These are phyloP conservation scores for Schrenkiella parvula DNA, from an alignment of 345 rosid species.

Conservation along the genomic window DNA sequence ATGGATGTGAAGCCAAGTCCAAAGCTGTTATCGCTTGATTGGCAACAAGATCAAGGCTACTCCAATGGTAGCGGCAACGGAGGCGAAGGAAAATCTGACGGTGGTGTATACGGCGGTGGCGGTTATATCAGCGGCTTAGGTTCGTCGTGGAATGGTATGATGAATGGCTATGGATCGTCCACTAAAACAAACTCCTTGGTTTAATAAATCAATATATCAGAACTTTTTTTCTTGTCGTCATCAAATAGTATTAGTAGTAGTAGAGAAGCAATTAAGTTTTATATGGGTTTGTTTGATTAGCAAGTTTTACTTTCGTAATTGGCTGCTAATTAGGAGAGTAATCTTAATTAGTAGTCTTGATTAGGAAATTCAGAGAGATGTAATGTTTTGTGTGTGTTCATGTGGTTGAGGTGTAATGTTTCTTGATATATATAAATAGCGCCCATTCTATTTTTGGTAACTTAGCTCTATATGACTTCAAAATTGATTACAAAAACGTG, in stretches of 20 bases:
- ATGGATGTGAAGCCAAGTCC: slow-evolving; percentile 71
- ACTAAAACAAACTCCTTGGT: slow-evolving; percentile 32
- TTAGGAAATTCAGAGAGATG: slow-evolving; percentile 8
- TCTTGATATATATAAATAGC: slow-evolving; percentile 19
- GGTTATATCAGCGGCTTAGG: slow-evolving; percentile 33
- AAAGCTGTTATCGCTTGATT: slow-evolving; percentile 66
- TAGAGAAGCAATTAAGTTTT: slow-evolving; percentile 5
- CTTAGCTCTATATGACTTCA: neutral
- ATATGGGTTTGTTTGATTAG: slow-evolving; percentile 18
- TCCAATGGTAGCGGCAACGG: slow-evolving; percentile 34
- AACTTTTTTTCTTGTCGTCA: slow-evolving; percentile 5
- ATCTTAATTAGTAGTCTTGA: neutral
- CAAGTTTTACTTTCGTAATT: slow-evolving; percentile 2
- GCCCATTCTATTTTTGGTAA: neutral
- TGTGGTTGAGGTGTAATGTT: slow-evolving; percentile 28
- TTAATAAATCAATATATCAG: slow-evolving; percentile 1
- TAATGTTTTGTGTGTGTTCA: slow-evolving; percentile 24
- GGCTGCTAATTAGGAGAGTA: slow-evolving; percentile 4
- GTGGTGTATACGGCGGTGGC: slow-evolving; percentile 25
- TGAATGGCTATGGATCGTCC: slow-evolving; percentile 32
- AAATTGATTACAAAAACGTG: neutral
- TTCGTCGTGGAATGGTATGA: slow-evolving; percentile 35
- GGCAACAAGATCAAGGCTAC: slow-evolving; percentile 80
- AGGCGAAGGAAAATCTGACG: slow-evolving; percentile 29
- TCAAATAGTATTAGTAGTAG: neutral